phyloP scores from a whole-genome alignment of 108 stramenopile genomes.

The Pseudonitzschia delicatissima region DNA sequence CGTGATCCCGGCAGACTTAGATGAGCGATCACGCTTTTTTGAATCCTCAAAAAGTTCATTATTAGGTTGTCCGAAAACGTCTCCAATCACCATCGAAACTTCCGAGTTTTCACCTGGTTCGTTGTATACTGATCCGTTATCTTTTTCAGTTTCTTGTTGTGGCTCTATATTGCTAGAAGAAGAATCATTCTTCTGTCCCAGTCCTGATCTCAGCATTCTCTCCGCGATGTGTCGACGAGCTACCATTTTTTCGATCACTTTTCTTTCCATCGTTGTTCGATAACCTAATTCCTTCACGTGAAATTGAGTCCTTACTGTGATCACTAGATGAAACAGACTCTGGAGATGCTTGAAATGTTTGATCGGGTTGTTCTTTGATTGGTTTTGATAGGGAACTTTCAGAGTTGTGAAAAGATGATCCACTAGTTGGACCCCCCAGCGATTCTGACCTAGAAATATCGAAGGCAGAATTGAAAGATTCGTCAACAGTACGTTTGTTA shows the following conservation, averaged over 20 bases:
- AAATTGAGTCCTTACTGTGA: too few species aligned
- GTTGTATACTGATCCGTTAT: background rate
- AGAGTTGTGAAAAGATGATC: too few species aligned
- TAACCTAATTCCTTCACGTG: background rate
- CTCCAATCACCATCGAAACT: slow-evolving; percentile 28
- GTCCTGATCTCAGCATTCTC: background rate
- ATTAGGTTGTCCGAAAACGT: slow-evolving; percentile 35
- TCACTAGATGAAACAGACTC: too few species aligned
- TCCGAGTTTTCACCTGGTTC: slow-evolving; percentile 11
- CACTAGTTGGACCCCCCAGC: too few species aligned
- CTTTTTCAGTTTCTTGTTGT: background rate
- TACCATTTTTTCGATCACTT: background rate
- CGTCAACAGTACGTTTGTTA: too few species aligned
- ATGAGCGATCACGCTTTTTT: background rate
- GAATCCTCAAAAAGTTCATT: slow-evolving; percentile 18
- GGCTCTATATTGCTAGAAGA: background rate
- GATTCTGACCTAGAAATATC: too few species aligned
- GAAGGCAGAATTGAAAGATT: too few species aligned
- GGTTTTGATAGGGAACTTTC: too few species aligned
- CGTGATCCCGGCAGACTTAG: background rate
- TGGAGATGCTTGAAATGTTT: too few species aligned
- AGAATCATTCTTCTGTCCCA: background rate
- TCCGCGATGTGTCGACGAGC: too few species aligned
- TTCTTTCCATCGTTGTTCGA: background rate
- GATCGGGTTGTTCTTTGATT: too few species aligned